Percentiles rank a stretch among this genome's conserved stretches.
Evolutionary conservation across 2,329 filamentous ascomycete species (phyloP).

Genomic region (Stachybotrys chartarum): DNA sequence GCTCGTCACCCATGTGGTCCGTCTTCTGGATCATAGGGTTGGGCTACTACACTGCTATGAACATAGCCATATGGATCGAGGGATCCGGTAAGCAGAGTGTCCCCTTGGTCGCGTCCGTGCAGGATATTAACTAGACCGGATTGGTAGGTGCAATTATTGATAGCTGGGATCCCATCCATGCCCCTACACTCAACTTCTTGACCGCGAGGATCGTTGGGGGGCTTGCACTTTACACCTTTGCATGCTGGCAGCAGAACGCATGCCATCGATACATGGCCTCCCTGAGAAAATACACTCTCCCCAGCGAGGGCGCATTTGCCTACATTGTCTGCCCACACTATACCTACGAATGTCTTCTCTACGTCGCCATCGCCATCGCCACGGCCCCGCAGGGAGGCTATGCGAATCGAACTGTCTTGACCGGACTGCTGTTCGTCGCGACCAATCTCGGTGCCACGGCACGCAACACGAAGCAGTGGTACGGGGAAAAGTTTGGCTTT

Average conservation of each 20-base stretch:
- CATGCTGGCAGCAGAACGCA: constrained; percentile 66
- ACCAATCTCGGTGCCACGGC: constrained; percentile 81
- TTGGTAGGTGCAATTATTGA: constrained; percentile 23
- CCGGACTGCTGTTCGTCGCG: constrained; percentile 64
- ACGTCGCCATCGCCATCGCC: constrained; percentile 67
- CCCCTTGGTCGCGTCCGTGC: not conserved
- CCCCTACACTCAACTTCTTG: constrained; percentile 7
- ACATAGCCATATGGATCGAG: constrained; percentile 78
- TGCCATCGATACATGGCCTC: constrained; percentile 64
- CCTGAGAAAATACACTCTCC: constrained; percentile 77
- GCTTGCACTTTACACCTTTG: constrained; percentile 58
- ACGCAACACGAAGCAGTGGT: constrained; percentile 71
- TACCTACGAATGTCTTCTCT: constrained; percentile 78
- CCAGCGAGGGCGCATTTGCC: constrained; percentile 63
- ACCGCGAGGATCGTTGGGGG: constrained; percentile 32
- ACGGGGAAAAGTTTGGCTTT: constrained; percentile 64
- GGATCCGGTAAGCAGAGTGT: constrained; percentile 52
- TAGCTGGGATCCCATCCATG: constrained; percentile 18
- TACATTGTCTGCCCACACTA: constrained; percentile 82
- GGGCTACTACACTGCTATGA: constrained; percentile 67
- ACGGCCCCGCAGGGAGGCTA: constrained; percentile 60
- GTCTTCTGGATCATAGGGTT: constrained; percentile 77
- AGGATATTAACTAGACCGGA: constrained; percentile 5
- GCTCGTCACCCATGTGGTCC: constrained; percentile 72
- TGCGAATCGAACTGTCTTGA: constrained; percentile 67